Evolutionary conservation across 805 yeast species (phyloP), one percentile per base, ranked within the genome.

Genomic region (Scheffersomyces lignosus): DNA sequence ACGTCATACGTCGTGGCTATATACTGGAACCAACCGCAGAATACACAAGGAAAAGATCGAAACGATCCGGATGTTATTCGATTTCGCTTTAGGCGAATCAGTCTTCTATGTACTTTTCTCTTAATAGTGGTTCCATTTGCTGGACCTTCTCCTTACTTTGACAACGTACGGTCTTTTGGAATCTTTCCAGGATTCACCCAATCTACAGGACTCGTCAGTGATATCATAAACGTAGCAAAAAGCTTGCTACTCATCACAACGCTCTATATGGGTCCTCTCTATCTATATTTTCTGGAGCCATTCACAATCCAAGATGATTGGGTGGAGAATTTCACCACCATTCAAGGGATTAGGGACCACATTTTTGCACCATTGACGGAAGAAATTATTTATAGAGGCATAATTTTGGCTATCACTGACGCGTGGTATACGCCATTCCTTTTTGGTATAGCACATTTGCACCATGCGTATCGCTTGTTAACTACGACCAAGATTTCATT

Each of bases 381-480:
- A 54, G 96, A 87, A 52, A 44, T 86, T 18, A 73, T 85, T 1
- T 87, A 80, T 53, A 66, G 95, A 2, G 67, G 82, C 0, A 71
- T 45, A 40, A 74, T 42, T 39, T 65, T 39, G 45, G 61, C 31
- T 38, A 59, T 39, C 49, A 20, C 24, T 20, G 9, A 20, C 7
- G 24, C 24, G 10, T 20, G 24, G 24, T 20, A 20, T 20, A 72
- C 86, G 1, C 93, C 95, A 1, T 49, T 78, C 5, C 68, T 79
- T 38, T 87, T 87, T 63, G 89, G 90, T 1, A 48, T 83, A 17
- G 93, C 95, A 0, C 96, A 87, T 58, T 33, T 83, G 15, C 91
- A 87, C 52, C 95, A 87, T 54, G 88, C 77, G 2, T 66, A 66
- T 39, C 44, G 81, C 77, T 45, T 73, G 29, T 66, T 66, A 41